Conservation (phyloP, 1,139 yeast species). For the Yamadazyma diospyri region DNA sequence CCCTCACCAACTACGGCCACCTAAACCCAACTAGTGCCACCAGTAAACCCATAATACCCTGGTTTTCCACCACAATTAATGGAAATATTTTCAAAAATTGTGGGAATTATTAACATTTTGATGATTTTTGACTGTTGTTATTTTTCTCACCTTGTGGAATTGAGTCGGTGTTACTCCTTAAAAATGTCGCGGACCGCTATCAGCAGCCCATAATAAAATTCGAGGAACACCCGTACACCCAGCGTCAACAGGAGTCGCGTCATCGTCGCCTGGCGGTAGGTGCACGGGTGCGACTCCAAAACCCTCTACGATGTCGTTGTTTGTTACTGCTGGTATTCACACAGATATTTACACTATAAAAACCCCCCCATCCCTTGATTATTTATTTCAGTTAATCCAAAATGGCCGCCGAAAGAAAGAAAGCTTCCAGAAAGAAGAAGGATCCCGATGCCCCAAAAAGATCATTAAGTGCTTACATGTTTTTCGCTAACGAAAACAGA, state of each 20-base stretch:
- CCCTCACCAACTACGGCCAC: too few relatives aligned
- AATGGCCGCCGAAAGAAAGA: constrained; percentile 38
- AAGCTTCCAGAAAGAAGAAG: constrained; percentile 51
- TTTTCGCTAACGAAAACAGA: constrained; percentile 96
- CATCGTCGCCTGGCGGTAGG: too few relatives aligned
- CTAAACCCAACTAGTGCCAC: too few relatives aligned
- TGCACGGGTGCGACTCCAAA: background rate
- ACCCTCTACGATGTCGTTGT: constrained; percentile 1
- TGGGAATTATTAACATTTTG: constrained; percentile 9
- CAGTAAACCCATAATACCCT: too few relatives aligned
- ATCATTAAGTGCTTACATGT: constrained; percentile 97
- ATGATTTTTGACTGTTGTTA: constrained; percentile 6
- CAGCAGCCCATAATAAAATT: too few relatives aligned
- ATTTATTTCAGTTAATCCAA: background rate
- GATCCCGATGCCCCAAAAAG: constrained; percentile 99
- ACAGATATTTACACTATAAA: constrained; percentile 1
- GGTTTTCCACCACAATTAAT: too few relatives aligned
- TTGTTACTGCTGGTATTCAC: constrained; percentile 1
- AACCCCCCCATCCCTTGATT: constrained; percentile 1
- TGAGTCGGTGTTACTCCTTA: too few relatives aligned
- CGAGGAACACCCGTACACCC: too few relatives aligned
- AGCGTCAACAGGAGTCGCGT: too few relatives aligned
- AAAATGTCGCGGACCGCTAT: too few relatives aligned
- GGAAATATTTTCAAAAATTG: constrained; percentile 6
- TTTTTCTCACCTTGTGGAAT: too few relatives aligned